Percentiles rank a stretch among this genome's conserved stretches.
Evolutionary conservation across 495 filamentous ascomycete species (phyloP).

Genomic region (Penicillium silybi): DNA sequence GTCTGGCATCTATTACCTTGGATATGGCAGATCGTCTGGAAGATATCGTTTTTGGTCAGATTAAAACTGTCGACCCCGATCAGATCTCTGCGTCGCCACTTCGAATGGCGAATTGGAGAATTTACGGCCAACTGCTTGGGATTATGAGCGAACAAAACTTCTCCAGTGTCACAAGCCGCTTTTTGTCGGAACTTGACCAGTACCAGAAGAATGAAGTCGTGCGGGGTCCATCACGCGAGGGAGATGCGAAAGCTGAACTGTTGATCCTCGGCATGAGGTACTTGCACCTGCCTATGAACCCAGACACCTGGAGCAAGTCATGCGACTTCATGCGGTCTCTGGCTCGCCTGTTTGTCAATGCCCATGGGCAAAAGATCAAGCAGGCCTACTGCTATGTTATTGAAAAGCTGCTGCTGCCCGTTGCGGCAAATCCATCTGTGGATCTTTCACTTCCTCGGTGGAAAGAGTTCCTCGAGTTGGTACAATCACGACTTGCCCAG

Average conservation of each 20-base stretch:
- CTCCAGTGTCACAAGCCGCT: slow-evolving; percentile 73
- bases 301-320: slow-evolving; percentile 74
- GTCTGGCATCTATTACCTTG: slow-evolving; percentile 69
- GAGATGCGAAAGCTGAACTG: slow-evolving; percentile 76
- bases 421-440: slow-evolving; percentile 70
- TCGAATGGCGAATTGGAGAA: slow-evolving; percentile 88
- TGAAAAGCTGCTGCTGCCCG: slow-evolving; percentile 79
- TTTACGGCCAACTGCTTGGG: slow-evolving; percentile 85
- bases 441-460: slow-evolving; percentile 77
- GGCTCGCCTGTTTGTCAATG: slow-evolving; percentile 74
- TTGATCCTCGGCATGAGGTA: slow-evolving; percentile 89
- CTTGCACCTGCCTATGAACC: slow-evolving; percentile 65
- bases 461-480: slow-evolving; percentile 73
- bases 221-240: slow-evolving; percentile 63
- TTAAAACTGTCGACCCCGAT: slow-evolving; percentile 83
- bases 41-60: slow-evolving; percentile 88
- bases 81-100: slow-evolving; percentile 73
- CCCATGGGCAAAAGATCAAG: slow-evolving; percentile 84
- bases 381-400: slow-evolving; percentile 90
- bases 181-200: slow-evolving; percentile 71
- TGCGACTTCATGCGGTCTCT: slow-evolving; percentile 83
- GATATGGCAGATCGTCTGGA: slow-evolving; percentile 90
- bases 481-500: slow-evolving; percentile 69
- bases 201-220: slow-evolving; percentile 65
- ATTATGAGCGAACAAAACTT: slow-evolving; percentile 95